These are phyloP conservation scores for Aspergillus arachidicola DNA, from an alignment of 2,329 filamentous ascomycete genomes.

Conservation along the genomic window DNA sequence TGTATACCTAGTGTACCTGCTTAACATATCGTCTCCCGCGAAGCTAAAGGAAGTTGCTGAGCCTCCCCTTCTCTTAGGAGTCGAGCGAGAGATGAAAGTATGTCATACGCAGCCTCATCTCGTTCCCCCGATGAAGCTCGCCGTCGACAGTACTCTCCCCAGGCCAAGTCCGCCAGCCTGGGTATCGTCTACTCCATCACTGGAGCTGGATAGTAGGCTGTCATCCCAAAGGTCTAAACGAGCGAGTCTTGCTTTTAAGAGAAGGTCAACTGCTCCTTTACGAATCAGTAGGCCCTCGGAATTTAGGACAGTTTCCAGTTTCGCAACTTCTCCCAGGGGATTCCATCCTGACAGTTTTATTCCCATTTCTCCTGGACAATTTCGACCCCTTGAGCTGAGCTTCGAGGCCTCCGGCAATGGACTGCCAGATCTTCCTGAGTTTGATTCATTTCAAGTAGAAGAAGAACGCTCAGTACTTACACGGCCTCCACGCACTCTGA, in stretches of 20 bases:
- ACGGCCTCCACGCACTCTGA: constrained; percentile 37
- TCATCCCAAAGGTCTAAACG: constrained; percentile 44
- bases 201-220: constrained; percentile 42
- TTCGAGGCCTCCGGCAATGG: constrained; percentile 49
- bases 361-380: constrained; percentile 26
- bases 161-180: constrained; percentile 33
- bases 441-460: constrained; percentile 42
- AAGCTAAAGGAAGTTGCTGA: constrained; percentile 6
- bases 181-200: constrained; percentile 42
- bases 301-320: constrained; percentile 41
- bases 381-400: constrained; percentile 50
- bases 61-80: constrained; percentile 27
- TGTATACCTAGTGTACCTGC: background rate
- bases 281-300: constrained; percentile 48
- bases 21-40: background rate
- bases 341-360: constrained; percentile 9
- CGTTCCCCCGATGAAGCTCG: constrained; percentile 50
- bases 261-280: constrained; percentile 33
- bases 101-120: constrained; percentile 50
- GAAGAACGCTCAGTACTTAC: constrained; percentile 26
- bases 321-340: background rate
- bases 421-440: constrained; percentile 49
- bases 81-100: constrained; percentile 48
- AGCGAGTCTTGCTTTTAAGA: constrained; percentile 44
- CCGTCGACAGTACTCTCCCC: constrained; percentile 45